Base-by-base conservation (phyloP, 2,329 filamentous ascomycete genomes). In the Aureobasidium subglaciale region DNA sequence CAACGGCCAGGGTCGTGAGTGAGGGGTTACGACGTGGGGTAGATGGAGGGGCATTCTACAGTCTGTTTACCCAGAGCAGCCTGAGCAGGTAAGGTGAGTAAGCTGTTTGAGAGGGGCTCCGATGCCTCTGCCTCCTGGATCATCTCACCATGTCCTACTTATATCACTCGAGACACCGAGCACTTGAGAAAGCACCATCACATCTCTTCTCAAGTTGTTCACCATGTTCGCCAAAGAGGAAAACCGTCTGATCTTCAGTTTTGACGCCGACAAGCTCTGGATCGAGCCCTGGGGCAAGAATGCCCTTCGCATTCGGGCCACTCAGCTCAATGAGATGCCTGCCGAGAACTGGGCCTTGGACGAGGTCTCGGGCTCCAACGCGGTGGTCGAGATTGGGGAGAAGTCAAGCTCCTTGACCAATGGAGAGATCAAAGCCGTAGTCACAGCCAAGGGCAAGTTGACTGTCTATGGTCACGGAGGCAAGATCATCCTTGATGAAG, bases 181-280 rank as follows among this genome's bases (percentile, higher is more conserved):
- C 6, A 41, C 10, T 16, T 30, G 48, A 9, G 1, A n/a, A 41
- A 25, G 27, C 24, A 52, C 37, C 45, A 22, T 18, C 48, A 20
- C 25, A 9, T 11, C 22, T 10, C 13, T 10, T 16, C 34, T 30
- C 16, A 7, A 30, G 35, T 16, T 30, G 24, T 18, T 8, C 35
- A 54, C 27, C 49, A 70, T 71, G 68, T 62, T 69, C 8, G 55
- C 79, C 1, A 58, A 63, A 8, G 74, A 82, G 15, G 78, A 76
- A 1, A 78, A 80, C 56, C 82, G 79, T 13, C 78, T 82, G 3
- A 77, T 85, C 57, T 86, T 80, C 64, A 80, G 78, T 58, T 77
- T 73, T 56, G 75, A 79, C 63, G 73, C 73, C n/a, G 75, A 78
- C 59, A 64, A 69, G 22, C 65, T 78, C 55, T 73, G 73, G 68